Base-by-base conservation (phyloP, 2,329 filamentous ascomycete species). In the Hypomyces rosellus region DNA sequence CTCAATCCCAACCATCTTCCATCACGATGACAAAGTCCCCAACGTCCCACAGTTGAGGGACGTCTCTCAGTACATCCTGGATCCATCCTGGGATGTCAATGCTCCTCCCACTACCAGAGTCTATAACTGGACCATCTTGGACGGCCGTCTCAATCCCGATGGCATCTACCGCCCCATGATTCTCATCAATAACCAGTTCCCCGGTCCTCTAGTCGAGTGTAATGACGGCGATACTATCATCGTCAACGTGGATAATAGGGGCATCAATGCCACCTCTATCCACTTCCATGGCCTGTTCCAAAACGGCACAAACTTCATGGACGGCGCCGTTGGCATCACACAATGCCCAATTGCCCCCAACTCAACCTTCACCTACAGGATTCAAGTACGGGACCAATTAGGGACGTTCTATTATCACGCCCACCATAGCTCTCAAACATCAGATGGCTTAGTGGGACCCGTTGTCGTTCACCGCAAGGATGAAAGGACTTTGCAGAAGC, bases 221-320 rank as follows among this genome's bases (percentile, higher is more conserved):
- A 88, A 87, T 56, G 82, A 87, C 55, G 86, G 85, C 16, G 88
- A 93, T 58, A 81, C 77, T 1, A 65, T 93, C 8, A 65, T 88
- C 3, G 80, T 90, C 40, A 80, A 87, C 33, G 74, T 89, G 46
- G 70, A 80, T 57, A 92, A 92, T 58, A 74, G 77, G 18, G 79
- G 86, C 1, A 70, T 73, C 12, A 86, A 89, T 56, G 78, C 76
- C 12, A 85, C 84, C 8, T 79, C 76, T 36, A 73, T 91, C 5
- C 88, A 92, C 62, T 91, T 87, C 64, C 88, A 92, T 57, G 88
- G 88, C 14, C 75, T 92, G 55, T 89, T 82, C 61, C 86, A 89
- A 62, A 88, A 88, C 57, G 85, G 85, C 11, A 87, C 85, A 0
- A 88, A 82, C 52, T 75, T 76, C 50, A 88, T 89, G 83, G 87